Evolutionary conservation across 1,284 basidiomycete species (phyloP).

Genomic region (Melampsora medusae): DNA sequence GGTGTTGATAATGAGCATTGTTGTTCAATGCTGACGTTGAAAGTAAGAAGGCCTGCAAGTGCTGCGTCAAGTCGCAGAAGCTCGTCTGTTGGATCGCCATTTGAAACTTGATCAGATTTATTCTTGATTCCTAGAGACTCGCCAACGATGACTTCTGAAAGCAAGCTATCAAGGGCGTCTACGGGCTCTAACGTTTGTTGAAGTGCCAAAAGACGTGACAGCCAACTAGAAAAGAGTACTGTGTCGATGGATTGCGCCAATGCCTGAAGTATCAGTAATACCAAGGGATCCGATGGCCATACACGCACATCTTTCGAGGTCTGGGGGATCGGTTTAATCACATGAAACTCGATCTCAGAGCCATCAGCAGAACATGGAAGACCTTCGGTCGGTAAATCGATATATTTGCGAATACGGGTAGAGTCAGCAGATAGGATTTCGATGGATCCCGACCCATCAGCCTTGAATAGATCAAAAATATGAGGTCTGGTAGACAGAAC

Average conservation of each 20-base stretch:
- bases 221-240: conserved; percentile 12
- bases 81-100: neutral
- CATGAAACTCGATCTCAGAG: conserved; percentile 35
- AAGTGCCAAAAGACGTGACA: conserved; percentile 22
- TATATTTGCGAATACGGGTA: conserved; percentile 21
- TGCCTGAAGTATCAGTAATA: conserved; percentile 25
- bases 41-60: conserved; percentile 8
- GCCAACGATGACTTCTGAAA: conserved; percentile 26
- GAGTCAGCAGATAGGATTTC: conserved; percentile 43
- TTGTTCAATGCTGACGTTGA: neutral
- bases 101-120: neutral
- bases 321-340: neutral
- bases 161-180: conserved; percentile 10
- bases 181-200: neutral
- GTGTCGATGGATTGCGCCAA: conserved; percentile 37
- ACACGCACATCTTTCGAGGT: conserved; percentile 17
- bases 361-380: conserved; percentile 14
- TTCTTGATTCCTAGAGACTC: conserved; percentile 3
- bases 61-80: conserved; percentile 28
- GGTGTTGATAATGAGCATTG: neutral
- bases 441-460: conserved; percentile 19
- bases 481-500: conserved; percentile 65
- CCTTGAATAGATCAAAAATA: conserved; percentile 66
- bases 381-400: conserved; percentile 25
- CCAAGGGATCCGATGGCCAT: conserved; percentile 32